Base-by-base conservation (phyloP, 495 filamentous ascomycete genomes). In the Cudoniella acicularis region DNA sequence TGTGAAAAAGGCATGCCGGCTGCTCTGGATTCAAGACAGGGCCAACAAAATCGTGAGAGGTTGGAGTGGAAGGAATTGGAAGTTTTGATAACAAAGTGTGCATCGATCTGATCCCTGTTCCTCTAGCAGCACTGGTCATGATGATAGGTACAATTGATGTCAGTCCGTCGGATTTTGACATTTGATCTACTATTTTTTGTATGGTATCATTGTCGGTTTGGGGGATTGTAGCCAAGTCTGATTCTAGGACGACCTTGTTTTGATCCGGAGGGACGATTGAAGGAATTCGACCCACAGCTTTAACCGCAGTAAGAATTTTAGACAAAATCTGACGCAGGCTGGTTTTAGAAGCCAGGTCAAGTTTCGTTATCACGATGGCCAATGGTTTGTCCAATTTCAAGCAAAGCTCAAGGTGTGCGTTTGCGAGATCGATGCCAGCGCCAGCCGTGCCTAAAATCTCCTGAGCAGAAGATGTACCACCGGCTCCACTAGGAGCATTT, bases 381-480 rank as follows among this genome's bases (percentile, higher is more conserved):
- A 95, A 71, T 0, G 91, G 88, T 21, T 92, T 72, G 8, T 83
- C 79, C 17, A 98, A 71, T 53, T 89, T 87, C 18, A 96, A 74
- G 69, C 92, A 96, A 10, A 98, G 79, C 21, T 91, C 84, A n/a
- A 98, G 77, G 70, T 98, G 90, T 0, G 89, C 85, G 63, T 85
- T 79, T 17, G 85, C 89, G 24, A 92, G 72, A 59, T 92, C 87
- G 49, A 88, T 82, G 9, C 75, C 72, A 21, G 73, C 61, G 30
- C 79, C 79, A 25, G 78, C 77, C 6, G 72, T 67, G 3, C 79
- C 79, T 30, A 83, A 70, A 6, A 75, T 72, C 42, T 85, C 81
- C 36, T 75, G 64, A 1, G 81, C 72, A 40, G 70, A 70, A 16
- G 74, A 69, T 13, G 75, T 75, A 21, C 71, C 66, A 0, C 75